Percentiles rank a stretch among this genome's conserved stretches.
These are phyloP conservation scores for Colletotrichum sp. DNA, from an alignment of 2,329 filamentous ascomycete species.

Conservation along the genomic window DNA sequence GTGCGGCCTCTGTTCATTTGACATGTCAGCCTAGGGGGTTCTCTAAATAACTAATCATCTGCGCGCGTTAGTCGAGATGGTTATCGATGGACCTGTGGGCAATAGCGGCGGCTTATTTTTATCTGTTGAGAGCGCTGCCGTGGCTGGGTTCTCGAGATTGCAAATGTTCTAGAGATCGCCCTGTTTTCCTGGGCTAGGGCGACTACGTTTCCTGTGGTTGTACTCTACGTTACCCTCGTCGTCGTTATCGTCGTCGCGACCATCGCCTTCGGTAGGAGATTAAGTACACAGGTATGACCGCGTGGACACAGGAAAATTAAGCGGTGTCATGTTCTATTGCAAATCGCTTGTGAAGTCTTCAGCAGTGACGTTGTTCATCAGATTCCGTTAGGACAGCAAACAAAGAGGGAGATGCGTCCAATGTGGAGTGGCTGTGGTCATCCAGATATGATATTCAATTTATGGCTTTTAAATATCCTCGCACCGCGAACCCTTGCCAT, in stretches of 20 bases:
- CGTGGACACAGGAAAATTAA: fast-evolving
- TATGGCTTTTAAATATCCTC: neutral
- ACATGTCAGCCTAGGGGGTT: neutral
- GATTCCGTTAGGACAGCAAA: fast-evolving
- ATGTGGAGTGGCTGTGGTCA: neutral
- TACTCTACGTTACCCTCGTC: neutral
- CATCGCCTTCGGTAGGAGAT: neutral
- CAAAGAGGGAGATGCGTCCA: neutral
- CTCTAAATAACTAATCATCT: neutral
- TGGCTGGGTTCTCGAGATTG: neutral
- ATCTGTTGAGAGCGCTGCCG: neutral
- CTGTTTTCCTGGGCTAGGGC: fast-evolving
- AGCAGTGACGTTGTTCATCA: fast-evolving
- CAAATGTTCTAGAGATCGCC: neutral
- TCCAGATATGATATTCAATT: neutral
- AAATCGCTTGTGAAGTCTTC: neutral
- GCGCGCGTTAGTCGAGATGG: neutral
- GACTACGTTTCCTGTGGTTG: fast-evolving
- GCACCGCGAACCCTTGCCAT: neutral
- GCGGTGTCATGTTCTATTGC: fast-evolving
- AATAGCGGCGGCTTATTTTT: neutral
- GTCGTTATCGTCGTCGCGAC: neutral
- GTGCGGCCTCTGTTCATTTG: neutral
- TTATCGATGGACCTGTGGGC: fast-evolving
- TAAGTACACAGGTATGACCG: fast-evolving